Base-by-base conservation (phyloP, 1,284 basidiomycete genomes). In the Trametes polyzona region DNA sequence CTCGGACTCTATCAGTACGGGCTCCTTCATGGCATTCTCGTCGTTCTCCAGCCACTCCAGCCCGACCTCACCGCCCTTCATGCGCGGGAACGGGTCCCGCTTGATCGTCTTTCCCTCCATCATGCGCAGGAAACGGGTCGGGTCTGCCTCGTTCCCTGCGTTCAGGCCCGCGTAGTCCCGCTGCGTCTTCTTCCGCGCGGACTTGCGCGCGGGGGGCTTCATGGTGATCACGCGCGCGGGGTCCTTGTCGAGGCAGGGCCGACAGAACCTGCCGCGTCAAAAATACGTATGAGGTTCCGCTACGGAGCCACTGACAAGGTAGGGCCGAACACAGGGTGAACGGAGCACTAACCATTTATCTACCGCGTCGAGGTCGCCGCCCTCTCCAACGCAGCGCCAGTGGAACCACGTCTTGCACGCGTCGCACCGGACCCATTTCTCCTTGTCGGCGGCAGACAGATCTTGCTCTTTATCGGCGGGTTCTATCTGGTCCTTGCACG, bases 341-440 rank as follows among this genome's bases (percentile, higher is more conserved):
- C n/a, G 26, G 32, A 23, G 27, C 14, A 47, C 69, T 55, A 64
- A 82, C 83, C 83, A 85, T 74, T 84, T 86, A 68, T 83, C 83
- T 42, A 84, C 76, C 3, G 67, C 74, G 24, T 85, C 84, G 24
- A 89, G 77, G 61, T 89, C 86, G 24, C 78, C 78, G 21, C 81
- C 83, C 47, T 84, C 80, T 16, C 85, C 86, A n/a, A 81, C 87
- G 71, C 90, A 92, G 55, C 83, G 77, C 90, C 90, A 92, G 68
- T 92, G 90, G 70, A 86, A 92, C 90, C 90, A 92, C 27, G 74
- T 80, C 72, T 87, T 89, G 76, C 90, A 92, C 29, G 79, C 81
- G 66, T 91, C 89, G 69, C 90, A 92, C 64, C 83, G 75, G 57
- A 91, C 82, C 88, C 88, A 91, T 65, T 80, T 78, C 62, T 89